Percentiles rank a stretch among this genome's conserved stretches.
Conservation (phyloP, 345 rosid species). For the Lagerstroemia speciosa region DNA sequence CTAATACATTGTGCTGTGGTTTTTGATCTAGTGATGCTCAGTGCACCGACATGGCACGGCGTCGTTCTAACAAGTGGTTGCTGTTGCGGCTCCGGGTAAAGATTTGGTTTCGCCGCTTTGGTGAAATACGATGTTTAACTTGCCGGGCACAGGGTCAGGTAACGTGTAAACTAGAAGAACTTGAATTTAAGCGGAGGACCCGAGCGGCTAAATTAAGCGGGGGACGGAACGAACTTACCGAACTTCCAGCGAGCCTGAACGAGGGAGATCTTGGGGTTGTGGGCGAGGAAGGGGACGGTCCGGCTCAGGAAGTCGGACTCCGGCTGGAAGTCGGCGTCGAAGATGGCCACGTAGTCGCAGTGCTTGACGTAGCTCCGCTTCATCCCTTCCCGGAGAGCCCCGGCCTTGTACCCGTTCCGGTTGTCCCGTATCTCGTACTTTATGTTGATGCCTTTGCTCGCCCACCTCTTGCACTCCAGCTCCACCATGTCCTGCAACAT, state of each 20-base stretch:
- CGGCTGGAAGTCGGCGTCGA: conserved; percentile 98
- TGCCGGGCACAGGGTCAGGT: too few species aligned
- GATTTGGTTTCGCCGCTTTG: too few species aligned
- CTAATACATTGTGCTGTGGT: too few species aligned
- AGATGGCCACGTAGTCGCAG: conserved; percentile 84
- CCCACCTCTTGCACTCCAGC: conserved; percentile 89
- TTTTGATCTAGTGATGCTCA: too few species aligned
- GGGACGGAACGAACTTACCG: conserved; percentile 32
- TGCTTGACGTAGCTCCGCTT: conserved; percentile 66
- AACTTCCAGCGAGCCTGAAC: conserved; percentile 98
- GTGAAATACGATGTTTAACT: too few species aligned
- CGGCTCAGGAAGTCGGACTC: conserved; percentile 88
- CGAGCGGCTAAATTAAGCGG: neutral
- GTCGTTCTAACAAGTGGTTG: too few species aligned
- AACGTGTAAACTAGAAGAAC: too few species aligned
- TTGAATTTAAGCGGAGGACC: neutral
- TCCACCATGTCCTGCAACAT: conserved; percentile 63
- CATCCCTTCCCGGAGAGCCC: conserved; percentile 94
- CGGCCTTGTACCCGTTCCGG: conserved; percentile 86
- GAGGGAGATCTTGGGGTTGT: conserved; percentile 68
- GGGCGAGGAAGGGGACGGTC: conserved; percentile 67
- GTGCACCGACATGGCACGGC: too few species aligned
- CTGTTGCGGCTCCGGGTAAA: too few species aligned
- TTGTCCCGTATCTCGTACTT: conserved; percentile 79
- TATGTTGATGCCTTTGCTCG: conserved; percentile 87